Evolutionary conservation across 2,329 filamentous ascomycete species (phyloP).

Genomic region (Bisporella sp.): DNA sequence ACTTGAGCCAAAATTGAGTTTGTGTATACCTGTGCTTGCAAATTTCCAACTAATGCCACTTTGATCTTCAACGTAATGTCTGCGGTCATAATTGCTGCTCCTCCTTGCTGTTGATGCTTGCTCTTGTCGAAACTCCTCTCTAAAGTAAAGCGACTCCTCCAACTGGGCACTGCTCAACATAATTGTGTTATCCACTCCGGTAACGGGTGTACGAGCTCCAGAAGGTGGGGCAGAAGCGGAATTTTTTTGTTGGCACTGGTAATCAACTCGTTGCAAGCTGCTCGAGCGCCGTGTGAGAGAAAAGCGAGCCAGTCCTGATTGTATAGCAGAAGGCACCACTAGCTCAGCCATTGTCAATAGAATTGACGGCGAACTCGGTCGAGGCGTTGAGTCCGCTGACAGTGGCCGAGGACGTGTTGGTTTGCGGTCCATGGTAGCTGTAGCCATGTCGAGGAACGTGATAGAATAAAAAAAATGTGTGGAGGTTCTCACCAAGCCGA

Average conservation of each 20-base stretch:
- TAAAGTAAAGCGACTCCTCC: background rate
- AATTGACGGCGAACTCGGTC: constrained; percentile 31
- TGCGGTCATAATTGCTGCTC: background rate
- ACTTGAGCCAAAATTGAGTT: background rate
- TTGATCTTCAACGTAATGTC: constrained; percentile 12
- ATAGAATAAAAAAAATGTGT: too few relatives aligned
- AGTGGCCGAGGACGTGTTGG: background rate
- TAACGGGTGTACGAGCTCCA: constrained; percentile 23
- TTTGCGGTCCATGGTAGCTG: background rate
- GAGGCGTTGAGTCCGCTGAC: constrained; percentile 9
- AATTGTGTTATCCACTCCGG: constrained; percentile 14
- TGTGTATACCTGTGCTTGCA: constrained; percentile 39
- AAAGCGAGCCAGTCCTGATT: constrained; percentile 43
- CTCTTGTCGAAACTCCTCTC: background rate
- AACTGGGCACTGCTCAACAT: constrained; percentile 9
- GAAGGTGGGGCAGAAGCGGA: constrained; percentile 22
- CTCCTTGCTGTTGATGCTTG: background rate
- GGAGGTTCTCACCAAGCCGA: too few relatives aligned
- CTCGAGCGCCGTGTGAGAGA: constrained; percentile 35
- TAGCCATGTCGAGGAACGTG: too few relatives aligned
- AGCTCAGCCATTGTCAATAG: constrained; percentile 33
- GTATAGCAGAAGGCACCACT: constrained; percentile 45
- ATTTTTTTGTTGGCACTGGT: constrained; percentile 3
- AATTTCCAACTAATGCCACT: constrained; percentile 44
- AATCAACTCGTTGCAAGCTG: constrained; percentile 19